Percentiles rank a stretch among this genome's conserved stretches.
These are phyloP conservation scores for Trichoderma sp. DNA, from an alignment of 2,329 filamentous ascomycete species.

Conservation along the genomic window DNA sequence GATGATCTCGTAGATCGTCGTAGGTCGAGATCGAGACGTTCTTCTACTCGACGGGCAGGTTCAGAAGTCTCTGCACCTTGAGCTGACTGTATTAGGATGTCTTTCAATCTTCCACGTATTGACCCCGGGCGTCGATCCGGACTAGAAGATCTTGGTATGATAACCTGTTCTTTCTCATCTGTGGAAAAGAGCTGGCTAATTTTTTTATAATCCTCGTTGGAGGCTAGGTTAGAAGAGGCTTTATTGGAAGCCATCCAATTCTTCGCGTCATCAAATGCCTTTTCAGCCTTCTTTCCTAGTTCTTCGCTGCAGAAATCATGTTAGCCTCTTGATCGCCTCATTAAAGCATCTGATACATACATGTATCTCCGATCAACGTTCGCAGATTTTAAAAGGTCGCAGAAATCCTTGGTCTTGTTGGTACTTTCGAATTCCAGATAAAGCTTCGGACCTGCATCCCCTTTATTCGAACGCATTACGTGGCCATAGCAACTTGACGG, in stretches of 20 bases:
- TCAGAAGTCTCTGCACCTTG: not conserved
- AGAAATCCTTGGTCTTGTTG: not conserved
- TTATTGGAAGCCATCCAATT: not conserved
- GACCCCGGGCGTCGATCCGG: not conserved
- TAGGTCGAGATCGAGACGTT: constrained; percentile 27
- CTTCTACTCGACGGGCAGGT: not conserved
- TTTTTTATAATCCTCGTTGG: not conserved
- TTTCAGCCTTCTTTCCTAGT: not conserved
- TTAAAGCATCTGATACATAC: not conserved
- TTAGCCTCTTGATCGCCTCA: not conserved
- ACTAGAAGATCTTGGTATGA: not conserved
- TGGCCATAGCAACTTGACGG: constrained; percentile 28
- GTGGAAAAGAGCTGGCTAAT: not conserved
- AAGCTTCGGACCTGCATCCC: constrained; percentile 23
- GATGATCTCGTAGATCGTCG: constrained; percentile 34
- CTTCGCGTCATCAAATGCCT: constrained; percentile 21
- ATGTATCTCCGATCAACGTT: not conserved
- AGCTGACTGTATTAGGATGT: constrained; percentile 30
- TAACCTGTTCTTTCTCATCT: not conserved
- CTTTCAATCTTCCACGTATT: constrained; percentile 31
- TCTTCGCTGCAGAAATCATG: not conserved
- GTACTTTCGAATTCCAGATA: constrained; percentile 30
- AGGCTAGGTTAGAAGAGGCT: not conserved
- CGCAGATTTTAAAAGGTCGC: not conserved
- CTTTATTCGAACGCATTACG: constrained; percentile 30